Percentiles rank a stretch among this genome's conserved stretches.
Conservation (phyloP, 768 basidiomycete genomes). For the Mycena capillaripes region DNA sequence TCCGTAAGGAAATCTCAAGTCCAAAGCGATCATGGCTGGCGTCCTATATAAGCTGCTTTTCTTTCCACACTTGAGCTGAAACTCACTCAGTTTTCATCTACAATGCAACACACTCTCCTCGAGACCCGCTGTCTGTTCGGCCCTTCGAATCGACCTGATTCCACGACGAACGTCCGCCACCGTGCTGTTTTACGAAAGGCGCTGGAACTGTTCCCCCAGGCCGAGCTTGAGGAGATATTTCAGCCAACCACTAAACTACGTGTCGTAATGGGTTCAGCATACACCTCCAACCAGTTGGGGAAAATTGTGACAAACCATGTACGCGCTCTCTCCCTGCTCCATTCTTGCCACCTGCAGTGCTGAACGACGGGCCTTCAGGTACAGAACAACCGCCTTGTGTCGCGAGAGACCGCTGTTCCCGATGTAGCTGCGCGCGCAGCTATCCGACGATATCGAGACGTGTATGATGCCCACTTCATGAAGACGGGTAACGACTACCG, state of each 20-base stretch:
- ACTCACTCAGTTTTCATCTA: neutral
- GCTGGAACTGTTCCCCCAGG: neutral
- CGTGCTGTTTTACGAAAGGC: conserved; percentile 13
- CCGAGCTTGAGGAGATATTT: neutral
- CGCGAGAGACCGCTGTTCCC: neutral
- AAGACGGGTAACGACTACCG: neutral
- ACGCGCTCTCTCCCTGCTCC: neutral
- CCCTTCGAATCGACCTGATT: neutral
- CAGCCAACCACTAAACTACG: neutral
- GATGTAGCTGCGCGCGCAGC: neutral
- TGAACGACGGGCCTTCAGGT: neutral
- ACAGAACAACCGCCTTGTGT: neutral
- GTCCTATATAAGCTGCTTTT: too few species aligned
- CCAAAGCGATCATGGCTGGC: too few species aligned
- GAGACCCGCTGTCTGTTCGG: conserved; percentile 12
- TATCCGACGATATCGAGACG: neutral
- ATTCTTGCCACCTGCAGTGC: neutral
- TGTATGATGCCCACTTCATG: neutral
- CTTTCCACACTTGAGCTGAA: neutral
- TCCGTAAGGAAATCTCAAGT: too few species aligned
- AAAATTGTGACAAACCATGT: conserved; percentile 2
- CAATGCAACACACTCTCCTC: too few species aligned
- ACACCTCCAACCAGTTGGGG: neutral
- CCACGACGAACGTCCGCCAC: conserved; percentile 5
- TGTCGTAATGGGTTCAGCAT: neutral